Conservation (phyloP, 2,329 filamentous ascomycete species). For the Lachnum nothofagi region DNA sequence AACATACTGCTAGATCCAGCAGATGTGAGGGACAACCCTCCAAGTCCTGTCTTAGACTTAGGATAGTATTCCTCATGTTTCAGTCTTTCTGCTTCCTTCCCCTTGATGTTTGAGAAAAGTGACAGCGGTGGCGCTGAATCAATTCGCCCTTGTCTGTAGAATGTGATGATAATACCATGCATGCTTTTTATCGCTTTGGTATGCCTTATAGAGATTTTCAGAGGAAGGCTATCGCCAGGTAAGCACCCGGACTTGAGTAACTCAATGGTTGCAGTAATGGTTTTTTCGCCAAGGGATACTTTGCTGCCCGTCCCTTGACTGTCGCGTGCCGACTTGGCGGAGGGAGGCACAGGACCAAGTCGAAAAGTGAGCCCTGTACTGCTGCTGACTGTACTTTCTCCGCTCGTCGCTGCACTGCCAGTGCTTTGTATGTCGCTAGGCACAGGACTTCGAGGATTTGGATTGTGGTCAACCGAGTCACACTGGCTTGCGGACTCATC, state of each 20-base stretch:
- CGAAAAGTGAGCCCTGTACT: constrained; percentile 42
- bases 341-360: constrained; percentile 33
- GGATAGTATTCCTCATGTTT: constrained; percentile 76
- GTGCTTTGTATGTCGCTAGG: constrained; percentile 60
- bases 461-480: constrained; percentile 34
- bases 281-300: constrained; percentile 60
- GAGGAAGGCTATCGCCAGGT: constrained; percentile 74
- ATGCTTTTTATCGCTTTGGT: constrained; percentile 86
- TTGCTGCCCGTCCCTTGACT: constrained; percentile 47
- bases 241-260: constrained; percentile 77
- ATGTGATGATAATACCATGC: constrained; percentile 85
- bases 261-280: constrained; percentile 82
- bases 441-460: constrained; percentile 42
- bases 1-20: constrained; percentile 88
- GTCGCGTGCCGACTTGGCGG: constrained; percentile 38
- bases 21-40: constrained; percentile 79
- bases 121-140: constrained; percentile 62
- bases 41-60: constrained; percentile 78
- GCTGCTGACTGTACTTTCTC: constrained; percentile 50
- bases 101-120: constrained; percentile 46
- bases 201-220: constrained; percentile 79
- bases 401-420: constrained; percentile 64
- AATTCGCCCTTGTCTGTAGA: constrained; percentile 86
- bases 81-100: constrained; percentile 60
- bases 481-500: constrained; percentile 33